Evolutionary conservation across 148 eudicot genomes (phyloP).

Genomic region (Drosera capensis): DNA sequence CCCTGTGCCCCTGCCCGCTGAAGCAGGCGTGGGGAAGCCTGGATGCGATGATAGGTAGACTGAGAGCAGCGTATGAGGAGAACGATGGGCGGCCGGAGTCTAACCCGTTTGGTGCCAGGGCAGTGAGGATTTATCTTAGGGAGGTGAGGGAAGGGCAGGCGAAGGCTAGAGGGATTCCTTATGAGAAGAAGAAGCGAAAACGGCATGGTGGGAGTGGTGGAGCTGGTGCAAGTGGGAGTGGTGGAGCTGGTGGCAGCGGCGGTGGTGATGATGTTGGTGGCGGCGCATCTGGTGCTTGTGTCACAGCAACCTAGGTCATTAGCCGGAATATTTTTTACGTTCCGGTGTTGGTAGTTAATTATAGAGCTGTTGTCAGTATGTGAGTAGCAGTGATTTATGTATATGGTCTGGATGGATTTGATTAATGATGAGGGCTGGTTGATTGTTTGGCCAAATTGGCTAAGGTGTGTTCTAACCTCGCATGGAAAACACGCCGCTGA

Average conservation of each 20-base stretch:
- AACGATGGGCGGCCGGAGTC: slow-evolving; percentile 38
- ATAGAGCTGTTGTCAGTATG: too few species aligned
- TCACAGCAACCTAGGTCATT: too few species aligned
- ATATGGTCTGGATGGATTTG: too few species aligned
- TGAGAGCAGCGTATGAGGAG: slow-evolving; percentile 60
- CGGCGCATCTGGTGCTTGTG: background rate
- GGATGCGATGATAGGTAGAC: slow-evolving; percentile 56
- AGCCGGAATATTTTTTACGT: too few species aligned
- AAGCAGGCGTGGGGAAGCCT: slow-evolving; percentile 66
- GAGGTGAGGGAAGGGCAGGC: slow-evolving; percentile 40
- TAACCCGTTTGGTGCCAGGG: slow-evolving; percentile 45
- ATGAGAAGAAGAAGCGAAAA: slow-evolving; percentile 50
- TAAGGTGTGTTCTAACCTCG: too few species aligned
- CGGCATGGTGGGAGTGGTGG: slow-evolving; percentile 8
- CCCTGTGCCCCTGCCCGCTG: slow-evolving; percentile 54
- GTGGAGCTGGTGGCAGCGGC: slow-evolving; percentile 7
- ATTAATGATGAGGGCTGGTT: too few species aligned
- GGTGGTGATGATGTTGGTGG: slow-evolving; percentile 4
- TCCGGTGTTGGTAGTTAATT: background rate
- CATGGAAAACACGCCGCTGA: too few species aligned
- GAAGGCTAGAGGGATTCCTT: slow-evolving; percentile 43
- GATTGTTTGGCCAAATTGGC: too few species aligned
- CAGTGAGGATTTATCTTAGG: slow-evolving; percentile 31
- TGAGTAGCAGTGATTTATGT: too few species aligned
- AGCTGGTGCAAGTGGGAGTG: slow-evolving; percentile 1